These are phyloP conservation scores for Rhizophagus sp. DNA, from an alignment of 192 early-diverging fungal genomes.

Conservation along the genomic window DNA sequence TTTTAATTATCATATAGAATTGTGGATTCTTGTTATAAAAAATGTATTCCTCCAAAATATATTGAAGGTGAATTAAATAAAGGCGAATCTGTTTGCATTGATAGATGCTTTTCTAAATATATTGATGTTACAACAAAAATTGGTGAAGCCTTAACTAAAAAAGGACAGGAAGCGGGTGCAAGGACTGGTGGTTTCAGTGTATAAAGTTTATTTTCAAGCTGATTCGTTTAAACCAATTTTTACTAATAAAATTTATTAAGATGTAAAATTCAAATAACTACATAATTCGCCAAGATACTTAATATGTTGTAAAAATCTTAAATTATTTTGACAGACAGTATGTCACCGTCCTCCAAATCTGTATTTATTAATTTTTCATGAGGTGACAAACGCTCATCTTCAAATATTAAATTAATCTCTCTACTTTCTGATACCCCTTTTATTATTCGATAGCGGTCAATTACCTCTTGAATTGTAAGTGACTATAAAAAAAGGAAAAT, in stretches of 20 bases:
- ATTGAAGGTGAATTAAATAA: constrained; percentile 82
- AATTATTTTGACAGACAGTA: constrained; percentile 32
- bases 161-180: neutral
- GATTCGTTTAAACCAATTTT: neutral
- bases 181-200: constrained; percentile 23
- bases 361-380: constrained; percentile 45
- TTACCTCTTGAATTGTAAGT: constrained; percentile 45
- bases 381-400: constrained; percentile 49
- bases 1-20: constrained; percentile 47
- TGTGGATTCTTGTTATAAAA: constrained; percentile 76
- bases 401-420: constrained; percentile 49
- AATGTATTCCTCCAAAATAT: constrained; percentile 83
- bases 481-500: constrained; percentile 28
- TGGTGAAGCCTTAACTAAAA: constrained; percentile 21
- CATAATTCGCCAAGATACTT: neutral
- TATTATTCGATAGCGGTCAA: constrained; percentile 47
- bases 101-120: constrained; percentile 88
- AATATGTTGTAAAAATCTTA: neutral
- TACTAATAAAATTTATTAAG: neutral
- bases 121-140: constrained; percentile 68
- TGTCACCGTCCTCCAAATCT: constrained; percentile 63
- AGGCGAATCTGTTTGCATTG: constrained; percentile 88
- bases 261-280: neutral
- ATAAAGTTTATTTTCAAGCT: neutral
- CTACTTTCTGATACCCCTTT: constrained; percentile 28